Percentiles rank a stretch among this genome's conserved stretches.
Conservation (phyloP, 2,329 filamentous ascomycete species). For the Phialocephala subalpina region DNA sequence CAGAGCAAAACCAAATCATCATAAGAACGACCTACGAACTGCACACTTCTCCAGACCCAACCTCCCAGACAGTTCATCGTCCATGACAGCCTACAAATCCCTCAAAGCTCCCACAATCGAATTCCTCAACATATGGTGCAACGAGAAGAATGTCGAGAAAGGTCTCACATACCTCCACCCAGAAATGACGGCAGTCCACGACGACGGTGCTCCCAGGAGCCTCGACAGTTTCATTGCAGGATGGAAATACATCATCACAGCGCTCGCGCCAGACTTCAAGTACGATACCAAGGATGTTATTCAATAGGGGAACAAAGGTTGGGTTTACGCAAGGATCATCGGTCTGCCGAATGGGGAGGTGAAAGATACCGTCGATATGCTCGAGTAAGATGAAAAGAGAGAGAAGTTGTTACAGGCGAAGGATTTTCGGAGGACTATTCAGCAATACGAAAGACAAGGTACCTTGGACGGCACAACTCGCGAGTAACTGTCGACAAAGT, state of each 20-base stretch:
- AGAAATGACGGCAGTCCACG: background rate
- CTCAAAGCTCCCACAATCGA: background rate
- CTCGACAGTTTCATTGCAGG: background rate
- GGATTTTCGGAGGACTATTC: background rate
- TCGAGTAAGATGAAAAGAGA: background rate
- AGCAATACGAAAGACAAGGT: background rate
- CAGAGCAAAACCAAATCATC: background rate
- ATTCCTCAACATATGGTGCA: conserved; percentile 9
- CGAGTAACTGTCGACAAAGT: background rate
- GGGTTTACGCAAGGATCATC: background rate
- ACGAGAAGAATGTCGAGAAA: conserved; percentile 9
- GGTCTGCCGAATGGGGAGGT: background rate
- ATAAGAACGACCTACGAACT: background rate
- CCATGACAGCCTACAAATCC: background rate
- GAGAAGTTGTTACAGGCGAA: background rate
- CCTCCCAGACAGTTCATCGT: background rate
- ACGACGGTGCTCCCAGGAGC: background rate
- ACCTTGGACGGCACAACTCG: background rate
- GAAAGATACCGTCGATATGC: background rate
- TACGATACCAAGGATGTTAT: conserved; percentile 1
- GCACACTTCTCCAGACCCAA: background rate
- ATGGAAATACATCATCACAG: background rate
- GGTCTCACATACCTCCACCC: conserved; percentile 1
- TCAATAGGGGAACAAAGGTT: conserved; percentile 6
- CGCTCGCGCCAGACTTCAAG: conserved; percentile 1